A percentile compares a stretch with the other conserved stretches of the same genome.
These are phyloP conservation scores for Neurospora sp. DNA, from an alignment of 495 filamentous ascomycete genomes.

Conservation along the genomic window DNA sequence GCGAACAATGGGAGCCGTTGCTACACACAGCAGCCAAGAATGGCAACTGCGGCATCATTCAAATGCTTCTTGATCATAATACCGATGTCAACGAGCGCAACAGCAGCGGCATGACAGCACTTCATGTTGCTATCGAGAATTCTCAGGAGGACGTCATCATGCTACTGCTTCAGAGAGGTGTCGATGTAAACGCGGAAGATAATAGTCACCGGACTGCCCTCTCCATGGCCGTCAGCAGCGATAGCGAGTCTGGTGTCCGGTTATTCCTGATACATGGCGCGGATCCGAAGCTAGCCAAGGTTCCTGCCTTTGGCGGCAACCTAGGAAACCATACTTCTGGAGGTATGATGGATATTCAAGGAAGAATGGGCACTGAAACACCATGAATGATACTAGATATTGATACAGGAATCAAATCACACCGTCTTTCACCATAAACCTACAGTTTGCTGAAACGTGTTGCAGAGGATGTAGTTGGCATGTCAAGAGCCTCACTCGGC, in stretches of 20 bases:
- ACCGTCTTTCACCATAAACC: not conserved
- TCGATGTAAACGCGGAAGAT: not conserved
- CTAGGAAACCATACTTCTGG: not conserved
- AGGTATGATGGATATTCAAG: not conserved
- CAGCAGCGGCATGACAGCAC: not conserved
- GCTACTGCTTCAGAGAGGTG: not conserved
- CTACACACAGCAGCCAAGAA: conserved; percentile 3
- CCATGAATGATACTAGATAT: not conserved
- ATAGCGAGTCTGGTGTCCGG: conserved; percentile 1
- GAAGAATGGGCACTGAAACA: not conserved
- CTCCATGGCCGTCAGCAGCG: conserved; percentile 1
- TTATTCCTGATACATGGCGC: not conserved
- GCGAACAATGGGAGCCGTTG: not conserved
- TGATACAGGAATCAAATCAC: not conserved
- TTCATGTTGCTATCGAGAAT: not conserved
- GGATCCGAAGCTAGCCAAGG: not conserved
- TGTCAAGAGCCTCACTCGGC: not conserved
- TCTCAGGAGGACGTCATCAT: conserved; percentile 1
- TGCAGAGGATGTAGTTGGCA: not conserved
- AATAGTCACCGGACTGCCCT: not conserved
- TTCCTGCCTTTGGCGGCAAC: not conserved
- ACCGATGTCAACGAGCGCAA: conserved; percentile 1
- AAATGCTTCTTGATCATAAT: conserved; percentile 1
- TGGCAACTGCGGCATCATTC: not conserved
- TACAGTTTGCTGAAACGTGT: not conserved